Base-by-base conservation (phyloP, 2,329 filamentous ascomycete species). In the Penicillium thymicola region DNA sequence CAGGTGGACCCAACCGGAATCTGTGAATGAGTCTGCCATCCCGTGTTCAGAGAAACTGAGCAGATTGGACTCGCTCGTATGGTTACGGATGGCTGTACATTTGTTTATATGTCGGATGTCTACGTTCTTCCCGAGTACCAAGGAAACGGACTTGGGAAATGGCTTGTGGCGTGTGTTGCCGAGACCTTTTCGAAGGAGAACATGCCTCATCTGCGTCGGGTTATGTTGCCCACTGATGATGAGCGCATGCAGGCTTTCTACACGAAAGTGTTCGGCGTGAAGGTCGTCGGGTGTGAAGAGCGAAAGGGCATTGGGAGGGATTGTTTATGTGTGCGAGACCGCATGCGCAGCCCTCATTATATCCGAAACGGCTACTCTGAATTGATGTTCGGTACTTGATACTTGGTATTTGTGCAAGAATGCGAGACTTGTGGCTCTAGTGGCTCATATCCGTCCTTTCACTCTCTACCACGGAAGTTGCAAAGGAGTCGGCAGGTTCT, bases 51-150 rank as follows among this genome's bases (percentile, higher is more conserved):
- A 54, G 10, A 51, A 60, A 67, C 64, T 10, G 68, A 70, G n/a
- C 75, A 79, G 63, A 76, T 88, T 47, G 85, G 85, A 0, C 78
- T 87, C 54, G 81, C 80, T 1, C 79, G 88, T 36, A 70, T 89
- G 18, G 76, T 90, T 50, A 91, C 88, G 8, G 89, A 91, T 71
- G 81, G 83, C 65, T 80, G 85, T 45, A 88, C 87, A 0, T 84
- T 89, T 63, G 85, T 82, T 32, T 91, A 89, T 64, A 72, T 88
- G 38, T 87, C 87, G 27, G 88, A 90, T 65, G 84, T 89, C 21
- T 90, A 87, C 69, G 76, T 90, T 23, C 69, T 84, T 3, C 76
- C 81, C 0, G 78, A 81, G 38, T 82, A 85, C 64, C 85, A 87
- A 67, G 80, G 82, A 4, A 75, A 78, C 9, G 87, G 88, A 0